phyloP scores from a whole-genome alignment of 2,329 filamentous ascomycete genomes.

The Penicillium sp. region DNA sequence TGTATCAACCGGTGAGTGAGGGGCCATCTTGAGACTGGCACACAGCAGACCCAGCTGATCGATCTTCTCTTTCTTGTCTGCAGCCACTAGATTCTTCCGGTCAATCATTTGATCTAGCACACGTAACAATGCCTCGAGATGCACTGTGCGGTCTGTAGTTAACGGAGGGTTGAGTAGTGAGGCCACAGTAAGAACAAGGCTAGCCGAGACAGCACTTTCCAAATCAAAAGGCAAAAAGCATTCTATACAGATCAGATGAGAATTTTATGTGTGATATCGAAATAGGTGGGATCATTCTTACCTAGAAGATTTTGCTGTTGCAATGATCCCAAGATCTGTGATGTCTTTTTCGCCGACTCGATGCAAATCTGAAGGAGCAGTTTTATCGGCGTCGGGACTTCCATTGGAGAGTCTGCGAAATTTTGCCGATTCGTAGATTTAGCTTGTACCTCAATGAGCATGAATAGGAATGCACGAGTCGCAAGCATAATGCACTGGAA shows the following conservation, averaged over 20 bases:
- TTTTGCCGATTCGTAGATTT: background rate
- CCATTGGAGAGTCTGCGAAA: background rate
- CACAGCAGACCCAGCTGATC: background rate
- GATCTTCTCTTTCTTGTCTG: background rate
- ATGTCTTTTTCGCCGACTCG: background rate
- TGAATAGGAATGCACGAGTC: background rate
- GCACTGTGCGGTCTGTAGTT: background rate
- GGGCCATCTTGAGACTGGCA: background rate
- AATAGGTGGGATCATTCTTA: background rate
- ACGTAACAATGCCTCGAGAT: background rate
- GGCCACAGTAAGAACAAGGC: background rate
- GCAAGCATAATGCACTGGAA: background rate
- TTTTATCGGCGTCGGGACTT: background rate
- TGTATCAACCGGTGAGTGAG: background rate
- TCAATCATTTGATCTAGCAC: background rate
- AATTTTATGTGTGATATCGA: too few species aligned
- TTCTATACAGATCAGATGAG: background rate
- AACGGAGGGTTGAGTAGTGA: background rate
- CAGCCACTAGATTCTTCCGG: background rate
- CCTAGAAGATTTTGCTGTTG: background rate
- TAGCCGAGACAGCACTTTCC: background rate
- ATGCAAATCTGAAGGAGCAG: background rate
- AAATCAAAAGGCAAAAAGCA: background rate
- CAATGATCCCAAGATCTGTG: background rate
- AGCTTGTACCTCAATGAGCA: background rate